These are phyloP conservation scores for Diospyros lotus DNA, from an alignment of 148 eudicot genomes.

Conservation along the genomic window DNA sequence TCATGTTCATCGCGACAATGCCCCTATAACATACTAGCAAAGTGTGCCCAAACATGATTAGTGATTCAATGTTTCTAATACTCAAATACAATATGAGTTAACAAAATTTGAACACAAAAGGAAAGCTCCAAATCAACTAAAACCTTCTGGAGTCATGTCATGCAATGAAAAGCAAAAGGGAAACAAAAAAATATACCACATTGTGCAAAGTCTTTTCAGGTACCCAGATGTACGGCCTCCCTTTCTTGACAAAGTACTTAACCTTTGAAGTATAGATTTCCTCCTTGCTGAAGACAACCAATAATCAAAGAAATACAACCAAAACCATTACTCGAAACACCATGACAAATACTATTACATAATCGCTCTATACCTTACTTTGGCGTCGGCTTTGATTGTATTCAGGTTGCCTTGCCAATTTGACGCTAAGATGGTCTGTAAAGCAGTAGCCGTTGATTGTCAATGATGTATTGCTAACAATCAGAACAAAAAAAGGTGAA, in stretches of 20 bases:
- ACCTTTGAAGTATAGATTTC: constrained; percentile 68
- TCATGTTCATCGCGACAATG: neutral
- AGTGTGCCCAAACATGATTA: neutral
- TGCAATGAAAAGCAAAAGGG: neutral
- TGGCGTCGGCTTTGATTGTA: constrained; percentile 69
- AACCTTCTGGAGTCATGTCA: neutral
- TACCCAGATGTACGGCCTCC: constrained; percentile 77
- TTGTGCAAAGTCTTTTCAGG: constrained; percentile 74
- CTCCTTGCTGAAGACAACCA: constrained; percentile 51
- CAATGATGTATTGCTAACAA: neutral
- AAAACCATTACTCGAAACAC: neutral
- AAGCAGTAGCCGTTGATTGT: neutral
- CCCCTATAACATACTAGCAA: neutral
- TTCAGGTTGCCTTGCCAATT: constrained; percentile 91
- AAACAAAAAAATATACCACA: constrained; percentile 36
- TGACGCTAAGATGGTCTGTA: constrained; percentile 70
- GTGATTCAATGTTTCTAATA: neutral
- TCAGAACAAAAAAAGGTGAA: neutral
- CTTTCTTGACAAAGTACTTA: constrained; percentile 68
- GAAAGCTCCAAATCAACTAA: neutral
- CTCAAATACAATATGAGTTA: neutral
- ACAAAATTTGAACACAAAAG: neutral
- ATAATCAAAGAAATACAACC: constrained; percentile 6
- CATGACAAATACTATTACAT: neutral
- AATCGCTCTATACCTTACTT: constrained; percentile 50